Evolutionary conservation across 371 early-diverging fungal genomes (phyloP).

Genomic region (Syncephalastrum contaminatum): DNA sequence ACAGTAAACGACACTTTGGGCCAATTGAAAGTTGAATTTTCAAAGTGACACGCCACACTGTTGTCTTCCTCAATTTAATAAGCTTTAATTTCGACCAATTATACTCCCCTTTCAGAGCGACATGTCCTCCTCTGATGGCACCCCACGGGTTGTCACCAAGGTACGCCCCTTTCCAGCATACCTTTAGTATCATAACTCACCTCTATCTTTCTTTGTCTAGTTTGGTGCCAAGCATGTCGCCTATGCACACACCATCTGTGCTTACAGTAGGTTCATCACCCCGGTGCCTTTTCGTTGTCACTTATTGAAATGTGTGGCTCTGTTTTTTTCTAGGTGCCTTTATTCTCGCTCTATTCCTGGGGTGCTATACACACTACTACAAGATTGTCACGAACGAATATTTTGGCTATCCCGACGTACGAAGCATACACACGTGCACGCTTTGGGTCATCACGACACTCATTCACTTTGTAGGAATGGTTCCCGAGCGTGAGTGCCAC

Average conservation of each 20-base stretch:
- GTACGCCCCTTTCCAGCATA: too few relatives aligned
- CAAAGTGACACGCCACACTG: too few relatives aligned
- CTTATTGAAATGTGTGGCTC: not conserved
- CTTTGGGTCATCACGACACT: conserved; percentile 1
- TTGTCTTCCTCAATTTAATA: too few relatives aligned
- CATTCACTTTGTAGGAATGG: conserved; percentile 62
- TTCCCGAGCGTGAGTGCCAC: conserved; percentile 83
- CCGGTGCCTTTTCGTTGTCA: not conserved
- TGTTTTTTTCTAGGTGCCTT: conserved; percentile 59
- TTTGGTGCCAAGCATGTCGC: conserved; percentile 62
- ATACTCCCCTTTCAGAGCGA: too few relatives aligned
- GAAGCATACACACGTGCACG: not conserved
- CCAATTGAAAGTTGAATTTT: too few relatives aligned
- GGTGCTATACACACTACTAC: conserved; percentile 72
- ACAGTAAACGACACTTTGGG: too few relatives aligned
- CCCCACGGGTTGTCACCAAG: too few relatives aligned
- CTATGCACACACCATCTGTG: conserved; percentile 64
- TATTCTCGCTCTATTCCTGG: conserved; percentile 63
- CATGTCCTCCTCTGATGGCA: too few relatives aligned
- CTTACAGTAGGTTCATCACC: conserved; percentile 51
- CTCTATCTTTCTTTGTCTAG: conserved; percentile 21
- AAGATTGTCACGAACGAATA: conserved; percentile 80
- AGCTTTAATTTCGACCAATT: too few relatives aligned
- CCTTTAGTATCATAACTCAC: not conserved
- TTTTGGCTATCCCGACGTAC: conserved; percentile 76